phyloP scores from a whole-genome alignment of 805 yeast genomes.

The Wickerhamia fluorescens region DNA sequence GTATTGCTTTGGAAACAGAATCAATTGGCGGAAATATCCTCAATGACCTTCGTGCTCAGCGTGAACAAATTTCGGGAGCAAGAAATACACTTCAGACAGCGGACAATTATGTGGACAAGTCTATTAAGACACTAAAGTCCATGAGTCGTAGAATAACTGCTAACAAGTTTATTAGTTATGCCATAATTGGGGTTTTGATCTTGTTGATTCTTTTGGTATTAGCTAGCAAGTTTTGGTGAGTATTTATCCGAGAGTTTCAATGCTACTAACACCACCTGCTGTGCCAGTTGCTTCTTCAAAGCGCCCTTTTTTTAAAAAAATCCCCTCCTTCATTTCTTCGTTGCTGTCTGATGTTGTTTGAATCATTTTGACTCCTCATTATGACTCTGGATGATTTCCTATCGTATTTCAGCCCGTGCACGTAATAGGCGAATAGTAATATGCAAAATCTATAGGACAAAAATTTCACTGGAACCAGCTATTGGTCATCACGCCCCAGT shows the following conservation, averaged over 20 bases:
- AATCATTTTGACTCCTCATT: too few relatives aligned
- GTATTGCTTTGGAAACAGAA: constrained; percentile 91
- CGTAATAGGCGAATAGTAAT: too few relatives aligned
- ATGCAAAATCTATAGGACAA: too few relatives aligned
- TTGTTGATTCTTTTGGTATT: constrained; percentile 75
- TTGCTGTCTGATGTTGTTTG: too few relatives aligned
- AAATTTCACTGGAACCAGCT: too few relatives aligned
- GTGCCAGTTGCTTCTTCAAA: too few relatives aligned
- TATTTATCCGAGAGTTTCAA: constrained; percentile 1
- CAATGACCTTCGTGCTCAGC: constrained; percentile 81
- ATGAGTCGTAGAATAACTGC: constrained; percentile 94
- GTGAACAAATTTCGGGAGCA: constrained; percentile 85
- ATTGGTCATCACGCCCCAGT: too few relatives aligned
- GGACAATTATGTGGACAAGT: constrained; percentile 85
- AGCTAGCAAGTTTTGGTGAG: constrained; percentile 68
- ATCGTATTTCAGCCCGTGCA: too few relatives aligned
- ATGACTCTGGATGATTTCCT: too few relatives aligned
- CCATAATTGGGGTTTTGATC: constrained; percentile 82
- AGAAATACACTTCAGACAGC: constrained; percentile 85
- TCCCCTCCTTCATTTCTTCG: too few relatives aligned
- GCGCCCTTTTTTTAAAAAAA: too few relatives aligned
- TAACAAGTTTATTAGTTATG: constrained; percentile 82
- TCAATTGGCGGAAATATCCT: constrained; percentile 84
- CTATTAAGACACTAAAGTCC: constrained; percentile 74
- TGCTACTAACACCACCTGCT: too few relatives aligned